Conservation (phyloP, 2,329 filamentous ascomycete species). For the Fusarium sp. region DNA sequence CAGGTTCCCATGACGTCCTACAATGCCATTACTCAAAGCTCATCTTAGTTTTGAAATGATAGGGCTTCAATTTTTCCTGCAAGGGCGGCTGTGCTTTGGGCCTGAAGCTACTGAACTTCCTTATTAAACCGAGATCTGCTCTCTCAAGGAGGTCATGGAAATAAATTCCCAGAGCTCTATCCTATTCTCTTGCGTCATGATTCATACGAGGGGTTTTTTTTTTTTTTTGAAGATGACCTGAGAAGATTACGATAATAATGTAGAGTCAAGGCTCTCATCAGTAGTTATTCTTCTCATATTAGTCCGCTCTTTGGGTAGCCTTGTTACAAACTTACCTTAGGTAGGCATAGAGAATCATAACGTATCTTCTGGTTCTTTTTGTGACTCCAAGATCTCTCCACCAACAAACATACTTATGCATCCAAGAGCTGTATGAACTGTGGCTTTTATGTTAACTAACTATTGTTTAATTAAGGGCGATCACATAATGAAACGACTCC, state of each 20-base stretch:
- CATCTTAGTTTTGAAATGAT: background rate
- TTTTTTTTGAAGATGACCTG: too few species aligned
- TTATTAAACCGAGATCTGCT: background rate
- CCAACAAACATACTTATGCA: constrained; percentile 16
- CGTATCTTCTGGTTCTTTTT: too few species aligned
- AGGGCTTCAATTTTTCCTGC: constrained; percentile 1
- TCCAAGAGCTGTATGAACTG: constrained; percentile 12
- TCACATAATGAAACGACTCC: constrained; percentile 1
- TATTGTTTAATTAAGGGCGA: background rate
- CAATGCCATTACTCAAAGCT: constrained; percentile 3
- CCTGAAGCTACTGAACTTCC: too few species aligned
- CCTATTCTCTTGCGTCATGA: too few species aligned
- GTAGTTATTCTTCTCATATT: too few species aligned
- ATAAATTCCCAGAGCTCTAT: background rate
- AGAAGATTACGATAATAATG: too few species aligned
- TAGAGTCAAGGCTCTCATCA: too few species aligned
- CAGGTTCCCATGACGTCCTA: constrained; percentile 17
- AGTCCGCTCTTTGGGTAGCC: too few species aligned
- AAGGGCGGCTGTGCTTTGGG: background rate
- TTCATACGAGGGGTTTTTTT: too few species aligned
- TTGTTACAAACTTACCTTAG: too few species aligned
- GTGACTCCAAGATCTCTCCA: constrained; percentile 3
- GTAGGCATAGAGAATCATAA: too few species aligned
- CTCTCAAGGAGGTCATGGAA: constrained; percentile 1
- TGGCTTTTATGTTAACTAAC: background rate